Percentiles rank a stretch among this genome's conserved stretches.
These are phyloP conservation scores for Flaveria robusta DNA, from an alignment of 129 eudicot species.

Conservation along the genomic window DNA sequence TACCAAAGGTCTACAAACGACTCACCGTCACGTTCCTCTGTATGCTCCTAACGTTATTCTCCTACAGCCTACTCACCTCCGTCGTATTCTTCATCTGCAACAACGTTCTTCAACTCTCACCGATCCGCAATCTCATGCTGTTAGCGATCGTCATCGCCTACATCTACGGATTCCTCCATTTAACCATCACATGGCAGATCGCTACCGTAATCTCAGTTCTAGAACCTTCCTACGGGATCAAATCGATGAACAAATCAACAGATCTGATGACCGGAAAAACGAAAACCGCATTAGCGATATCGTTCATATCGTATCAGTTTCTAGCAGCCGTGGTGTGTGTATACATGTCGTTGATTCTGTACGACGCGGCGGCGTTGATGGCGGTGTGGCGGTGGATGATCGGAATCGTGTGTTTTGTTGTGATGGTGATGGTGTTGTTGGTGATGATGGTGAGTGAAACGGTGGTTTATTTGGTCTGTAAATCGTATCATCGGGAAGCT, in stretches of 20 bases:
- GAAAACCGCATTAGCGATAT: conserved; percentile 7
- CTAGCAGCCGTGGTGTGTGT: not conserved
- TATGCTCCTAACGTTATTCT: not conserved
- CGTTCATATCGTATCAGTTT: not conserved
- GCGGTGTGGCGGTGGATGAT: conserved; percentile 6
- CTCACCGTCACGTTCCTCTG: conserved; percentile 23
- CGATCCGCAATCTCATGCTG: not conserved
- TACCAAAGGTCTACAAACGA: conserved; percentile 46
- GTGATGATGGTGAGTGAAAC: conserved; percentile 34
- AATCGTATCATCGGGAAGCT: conserved; percentile 41
- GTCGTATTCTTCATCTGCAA: not conserved
- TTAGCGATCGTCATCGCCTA: not conserved
- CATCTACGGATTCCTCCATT: conserved; percentile 9
- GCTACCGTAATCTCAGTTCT: conserved; percentile 45
- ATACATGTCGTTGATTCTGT: conserved; percentile 3
- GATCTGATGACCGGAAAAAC: conserved; percentile 40
- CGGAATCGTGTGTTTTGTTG: conserved; percentile 13
- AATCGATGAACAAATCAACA: conserved; percentile 32
- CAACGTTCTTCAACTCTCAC: too few relatives aligned
- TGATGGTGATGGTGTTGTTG: conserved; percentile 29
- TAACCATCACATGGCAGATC: conserved; percentile 37
- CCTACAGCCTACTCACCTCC: conserved; percentile 20
- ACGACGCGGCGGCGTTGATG: not conserved
- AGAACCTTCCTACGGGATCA: conserved; percentile 35
- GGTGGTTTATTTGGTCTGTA: conserved; percentile 38